Conservation (phyloP, 2,329 filamentous ascomycete genomes). For the Monilinia laxa region DNA sequence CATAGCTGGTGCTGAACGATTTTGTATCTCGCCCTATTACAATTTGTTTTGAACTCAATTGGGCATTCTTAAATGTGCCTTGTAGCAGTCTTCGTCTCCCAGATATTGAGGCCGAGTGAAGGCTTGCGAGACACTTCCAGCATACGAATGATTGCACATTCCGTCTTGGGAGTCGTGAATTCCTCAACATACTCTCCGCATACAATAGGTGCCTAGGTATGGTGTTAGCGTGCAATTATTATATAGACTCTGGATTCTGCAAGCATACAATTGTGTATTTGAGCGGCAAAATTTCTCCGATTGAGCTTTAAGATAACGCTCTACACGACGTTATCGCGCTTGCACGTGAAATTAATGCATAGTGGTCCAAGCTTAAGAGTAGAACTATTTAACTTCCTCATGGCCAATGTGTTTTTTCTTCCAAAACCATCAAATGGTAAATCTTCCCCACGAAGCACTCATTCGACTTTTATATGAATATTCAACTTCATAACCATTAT, state of each 20-base stretch:
- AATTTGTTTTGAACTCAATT: slow-evolving; percentile 5
- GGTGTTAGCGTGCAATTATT: neutral
- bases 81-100: neutral
- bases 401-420: neutral
- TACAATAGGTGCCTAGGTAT: neutral
- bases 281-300: slow-evolving; percentile 13
- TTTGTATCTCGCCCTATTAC: neutral
- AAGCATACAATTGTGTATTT: neutral
- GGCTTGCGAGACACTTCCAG: slow-evolving; percentile 34
- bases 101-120: slow-evolving; percentile 11
- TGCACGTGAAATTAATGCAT: neutral
- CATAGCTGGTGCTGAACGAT: slow-evolving; percentile 5
- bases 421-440: neutral
- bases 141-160: slow-evolving; percentile 31
- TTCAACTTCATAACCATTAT: neutral
- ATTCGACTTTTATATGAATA: neutral
- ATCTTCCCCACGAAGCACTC: neutral
- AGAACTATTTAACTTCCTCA: neutral
- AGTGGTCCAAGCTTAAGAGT: neutral
- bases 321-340: slow-evolving; percentile 7
- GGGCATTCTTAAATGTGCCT: neutral
- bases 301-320: slow-evolving; percentile 1
- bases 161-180: slow-evolving; percentile 24
- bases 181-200: slow-evolving; percentile 32
- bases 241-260: slow-evolving; percentile 10